Conservation (phyloP, 1,284 basidiomycete species). For the Cutaneotrichosporon spelunceum region DNA sequence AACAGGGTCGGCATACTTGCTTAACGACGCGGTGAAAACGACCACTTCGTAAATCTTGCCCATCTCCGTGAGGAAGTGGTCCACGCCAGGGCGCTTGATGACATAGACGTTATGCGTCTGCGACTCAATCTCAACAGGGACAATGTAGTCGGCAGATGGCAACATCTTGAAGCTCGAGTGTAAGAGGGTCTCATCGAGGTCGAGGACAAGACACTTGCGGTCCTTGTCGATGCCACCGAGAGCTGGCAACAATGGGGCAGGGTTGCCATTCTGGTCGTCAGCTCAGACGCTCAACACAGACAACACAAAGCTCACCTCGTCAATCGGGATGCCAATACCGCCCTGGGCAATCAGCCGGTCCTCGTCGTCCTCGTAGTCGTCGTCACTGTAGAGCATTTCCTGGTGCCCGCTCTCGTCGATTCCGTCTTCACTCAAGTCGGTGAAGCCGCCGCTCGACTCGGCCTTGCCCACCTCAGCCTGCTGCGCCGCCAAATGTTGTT, state of each 20-base stretch:
- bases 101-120: constrained; percentile 98
- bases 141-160: constrained; percentile 93
- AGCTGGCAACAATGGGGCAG: constrained; percentile 75
- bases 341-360: constrained; percentile 73
- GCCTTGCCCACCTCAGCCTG: constrained; percentile 17
- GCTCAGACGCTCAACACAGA: background rate
- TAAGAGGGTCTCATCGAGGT: constrained; percentile 92
- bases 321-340: constrained; percentile 75
- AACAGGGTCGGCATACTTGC: constrained; percentile 99
- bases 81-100: constrained; percentile 96
- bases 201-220: constrained; percentile 88
- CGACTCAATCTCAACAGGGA: constrained; percentile 98
- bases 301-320: constrained; percentile 59
- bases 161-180: constrained; percentile 96
- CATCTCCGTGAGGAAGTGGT: constrained; percentile 93
- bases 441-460: constrained; percentile 39
- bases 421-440: constrained; percentile 43
- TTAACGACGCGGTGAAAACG: constrained; percentile 94
- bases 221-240: constrained; percentile 70
- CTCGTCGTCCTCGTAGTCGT: constrained; percentile 67
- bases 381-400: constrained; percentile 52
- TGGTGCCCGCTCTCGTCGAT: constrained; percentile 53
- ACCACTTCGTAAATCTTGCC: constrained; percentile 98
- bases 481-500: constrained; percentile 21
- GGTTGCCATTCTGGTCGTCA: constrained; percentile 67